phyloP scores from a whole-genome alignment of 768 basidiomycete genomes.

The Chalciporus piperatus region DNA sequence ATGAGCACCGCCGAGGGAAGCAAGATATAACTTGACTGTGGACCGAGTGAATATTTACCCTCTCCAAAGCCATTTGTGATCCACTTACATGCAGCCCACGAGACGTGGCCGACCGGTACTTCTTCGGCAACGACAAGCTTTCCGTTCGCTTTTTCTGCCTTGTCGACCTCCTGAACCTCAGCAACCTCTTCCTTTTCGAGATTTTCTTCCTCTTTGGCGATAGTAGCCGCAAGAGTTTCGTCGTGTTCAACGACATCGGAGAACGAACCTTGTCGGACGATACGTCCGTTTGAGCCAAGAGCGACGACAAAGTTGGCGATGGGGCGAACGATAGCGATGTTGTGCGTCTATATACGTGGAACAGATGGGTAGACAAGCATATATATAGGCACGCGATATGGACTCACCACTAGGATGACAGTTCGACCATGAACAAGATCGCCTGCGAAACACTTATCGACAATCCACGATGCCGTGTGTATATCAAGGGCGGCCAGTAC shows the following conservation, averaged over 20 bases:
- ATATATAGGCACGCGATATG: neutral
- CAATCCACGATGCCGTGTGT: slow-evolving; percentile 47
- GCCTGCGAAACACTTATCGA: slow-evolving; percentile 45
- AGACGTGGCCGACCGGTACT: slow-evolving; percentile 56
- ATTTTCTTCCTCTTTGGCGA: slow-evolving; percentile 13
- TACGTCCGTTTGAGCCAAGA: slow-evolving; percentile 50
- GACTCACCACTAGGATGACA: slow-evolving; percentile 48
- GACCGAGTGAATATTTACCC: slow-evolving; percentile 21
- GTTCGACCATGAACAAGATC: slow-evolving; percentile 50
- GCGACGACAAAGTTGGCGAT: slow-evolving; percentile 46
- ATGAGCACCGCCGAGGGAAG: slow-evolving; percentile 23
- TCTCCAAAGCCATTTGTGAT: neutral
- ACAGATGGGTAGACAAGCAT: neutral
- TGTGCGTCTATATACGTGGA: slow-evolving; percentile 27
- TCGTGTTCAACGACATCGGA: slow-evolving; percentile 46
- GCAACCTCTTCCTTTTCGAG: slow-evolving; percentile 14
- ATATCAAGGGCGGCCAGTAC: slow-evolving; percentile 59
- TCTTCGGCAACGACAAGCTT: slow-evolving; percentile 69
- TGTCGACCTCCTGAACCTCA: slow-evolving; percentile 13
- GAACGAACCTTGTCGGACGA: slow-evolving; percentile 47
- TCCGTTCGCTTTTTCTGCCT: slow-evolving; percentile 35
- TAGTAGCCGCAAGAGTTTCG: slow-evolving; percentile 22
- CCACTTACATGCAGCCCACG: slow-evolving; percentile 43
- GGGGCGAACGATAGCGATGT: slow-evolving; percentile 27
- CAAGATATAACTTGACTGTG: slow-evolving; percentile 31